These are phyloP conservation scores for Cyberlindnera nakhonratchasimensis DNA, from an alignment of 805 yeast species.

Conservation along the genomic window DNA sequence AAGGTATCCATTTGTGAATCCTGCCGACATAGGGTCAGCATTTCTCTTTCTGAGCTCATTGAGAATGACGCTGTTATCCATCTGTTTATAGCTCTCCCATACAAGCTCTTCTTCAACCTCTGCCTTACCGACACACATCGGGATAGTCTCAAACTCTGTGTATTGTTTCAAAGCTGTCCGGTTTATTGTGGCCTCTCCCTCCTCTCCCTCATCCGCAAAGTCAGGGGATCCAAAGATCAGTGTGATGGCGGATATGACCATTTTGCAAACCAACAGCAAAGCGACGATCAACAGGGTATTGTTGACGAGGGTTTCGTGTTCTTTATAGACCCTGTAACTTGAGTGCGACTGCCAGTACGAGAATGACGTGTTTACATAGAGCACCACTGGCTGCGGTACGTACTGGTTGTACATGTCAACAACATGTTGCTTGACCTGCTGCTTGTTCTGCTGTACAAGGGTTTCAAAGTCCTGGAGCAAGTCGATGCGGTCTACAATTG, in stretches of 20 bases:
- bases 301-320: slow-evolving; percentile 5
- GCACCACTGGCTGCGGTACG: slow-evolving; percentile 6
- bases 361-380: slow-evolving; percentile 1
- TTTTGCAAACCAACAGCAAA: slow-evolving; percentile 1
- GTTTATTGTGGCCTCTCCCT: no score
- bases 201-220: neutral
- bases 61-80: slow-evolving; percentile 4
- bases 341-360: slow-evolving; percentile 8
- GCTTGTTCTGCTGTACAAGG: slow-evolving; percentile 6
- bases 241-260: slow-evolving; percentile 1
- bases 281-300: slow-evolving; percentile 3
- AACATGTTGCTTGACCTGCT: neutral
- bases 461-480: slow-evolving; percentile 12
- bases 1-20: neutral
- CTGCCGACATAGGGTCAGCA: neutral
- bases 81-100: slow-evolving; percentile 5
- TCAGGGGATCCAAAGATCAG: neutral
- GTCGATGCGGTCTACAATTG: slow-evolving; percentile 2
- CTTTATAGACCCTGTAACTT: slow-evolving; percentile 12
- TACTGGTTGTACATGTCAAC: slow-evolving; percentile 8
- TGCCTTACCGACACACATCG: slow-evolving; percentile 14
- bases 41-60: slow-evolving; percentile 5
- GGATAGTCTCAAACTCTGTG: slow-evolving; percentile 16
- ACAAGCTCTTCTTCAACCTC: slow-evolving; percentile 15
- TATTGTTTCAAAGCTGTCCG: no score